phyloP scores from a whole-genome alignment of 352 stramenopile species.

The Phytophthora fragariae region DNA sequence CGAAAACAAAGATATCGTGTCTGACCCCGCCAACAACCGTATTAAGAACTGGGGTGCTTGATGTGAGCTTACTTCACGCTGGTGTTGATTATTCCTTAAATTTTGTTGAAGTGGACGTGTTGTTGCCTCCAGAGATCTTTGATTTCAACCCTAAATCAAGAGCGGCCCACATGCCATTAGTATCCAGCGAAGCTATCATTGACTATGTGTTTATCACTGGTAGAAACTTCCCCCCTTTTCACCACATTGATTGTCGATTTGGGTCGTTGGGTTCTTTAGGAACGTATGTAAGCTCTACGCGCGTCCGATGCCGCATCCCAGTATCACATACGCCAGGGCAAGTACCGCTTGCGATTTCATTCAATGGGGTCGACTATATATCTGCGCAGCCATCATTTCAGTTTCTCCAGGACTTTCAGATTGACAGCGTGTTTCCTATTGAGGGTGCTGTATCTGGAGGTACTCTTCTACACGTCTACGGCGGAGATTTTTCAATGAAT shows the following conservation, averaged over 20 bases:
- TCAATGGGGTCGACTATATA: slow-evolving; percentile 74
- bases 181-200: not conserved
- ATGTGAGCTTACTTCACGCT: slow-evolving; percentile 27
- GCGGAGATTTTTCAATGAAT: slow-evolving; percentile 49
- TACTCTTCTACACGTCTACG: slow-evolving; percentile 67
- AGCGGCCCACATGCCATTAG: slow-evolving; percentile 8
- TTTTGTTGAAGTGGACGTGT: slow-evolving; percentile 35
- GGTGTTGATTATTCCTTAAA: slow-evolving; percentile 38
- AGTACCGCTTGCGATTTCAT: slow-evolving; percentile 55
- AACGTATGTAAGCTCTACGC: slow-evolving; percentile 43
- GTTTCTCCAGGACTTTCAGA: slow-evolving; percentile 44
- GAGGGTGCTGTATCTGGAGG: slow-evolving; percentile 66
- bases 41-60: slow-evolving; percentile 22
- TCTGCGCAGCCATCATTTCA: slow-evolving; percentile 38
- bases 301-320: slow-evolving; percentile 57
- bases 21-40: slow-evolving; percentile 4
- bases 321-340: slow-evolving; percentile 22
- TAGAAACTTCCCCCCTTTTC: slow-evolving; percentile 60
- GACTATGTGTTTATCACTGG: slow-evolving; percentile 38
- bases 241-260: slow-evolving; percentile 49
- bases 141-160: slow-evolving; percentile 38
- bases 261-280: slow-evolving; percentile 33
- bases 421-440: slow-evolving; percentile 48
- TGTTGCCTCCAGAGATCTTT: slow-evolving; percentile 42
- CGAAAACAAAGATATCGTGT: slow-evolving; percentile 32